phyloP scores from a whole-genome alignment of 495 filamentous ascomycete genomes.

The Hypoxylon intermedium region DNA sequence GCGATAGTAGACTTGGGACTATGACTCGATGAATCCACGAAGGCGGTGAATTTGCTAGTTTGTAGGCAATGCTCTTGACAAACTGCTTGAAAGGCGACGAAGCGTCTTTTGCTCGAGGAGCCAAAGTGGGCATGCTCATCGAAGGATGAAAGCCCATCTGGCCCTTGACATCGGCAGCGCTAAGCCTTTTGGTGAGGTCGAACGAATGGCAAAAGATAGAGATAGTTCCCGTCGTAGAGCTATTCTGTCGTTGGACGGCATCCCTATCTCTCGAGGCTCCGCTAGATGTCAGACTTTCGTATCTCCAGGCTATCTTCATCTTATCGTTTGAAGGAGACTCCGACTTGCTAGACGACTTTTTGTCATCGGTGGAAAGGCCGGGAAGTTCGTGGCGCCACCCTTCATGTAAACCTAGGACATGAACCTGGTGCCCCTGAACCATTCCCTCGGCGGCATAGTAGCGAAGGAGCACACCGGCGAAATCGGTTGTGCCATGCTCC shows the following conservation, averaged over 20 bases:
- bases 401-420: slow-evolving; percentile 80
- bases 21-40: slow-evolving; percentile 79
- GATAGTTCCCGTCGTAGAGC: slow-evolving; percentile 24
- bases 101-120: slow-evolving; percentile 7
- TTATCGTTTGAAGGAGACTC: slow-evolving; percentile 62
- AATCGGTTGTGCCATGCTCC: slow-evolving; percentile 94
- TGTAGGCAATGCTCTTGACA: slow-evolving; percentile 63
- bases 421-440: slow-evolving; percentile 87
- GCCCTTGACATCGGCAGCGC: slow-evolving; percentile 58
- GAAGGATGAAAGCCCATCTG: slow-evolving; percentile 54
- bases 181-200: slow-evolving; percentile 85
- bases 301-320: slow-evolving; percentile 99
- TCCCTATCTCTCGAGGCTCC: slow-evolving; percentile 58
- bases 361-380: slow-evolving; percentile 64
- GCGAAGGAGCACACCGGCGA: slow-evolving; percentile 79
- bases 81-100: slow-evolving; percentile 69
- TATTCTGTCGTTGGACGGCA: slow-evolving; percentile 25
- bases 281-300: slow-evolving; percentile 78
- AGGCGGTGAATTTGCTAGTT: slow-evolving; percentile 64
- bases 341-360: slow-evolving; percentile 47
- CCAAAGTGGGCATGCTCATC: slow-evolving; percentile 41
- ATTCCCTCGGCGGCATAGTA: slow-evolving; percentile 95
- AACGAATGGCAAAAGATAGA: slow-evolving; percentile 82
- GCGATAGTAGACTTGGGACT: slow-evolving; percentile 83
- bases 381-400: slow-evolving; percentile 85